These are phyloP conservation scores for Boletus rubropictus DNA, from an alignment of 768 basidiomycete species.

Conservation along the genomic window DNA sequence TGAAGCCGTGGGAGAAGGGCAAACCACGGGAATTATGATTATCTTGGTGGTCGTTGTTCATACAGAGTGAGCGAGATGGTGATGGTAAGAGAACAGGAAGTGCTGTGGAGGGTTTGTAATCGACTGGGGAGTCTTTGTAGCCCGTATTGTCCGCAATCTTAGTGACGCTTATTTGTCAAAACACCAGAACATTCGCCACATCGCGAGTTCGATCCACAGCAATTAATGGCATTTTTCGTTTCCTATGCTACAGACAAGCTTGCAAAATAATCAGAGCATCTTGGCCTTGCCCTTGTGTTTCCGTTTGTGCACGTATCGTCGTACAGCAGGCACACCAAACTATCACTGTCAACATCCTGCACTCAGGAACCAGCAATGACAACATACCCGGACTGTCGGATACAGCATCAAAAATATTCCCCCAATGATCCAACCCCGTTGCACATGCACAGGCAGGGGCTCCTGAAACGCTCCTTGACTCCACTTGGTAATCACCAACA, in stretches of 20 bases:
- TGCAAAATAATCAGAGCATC: constrained; percentile 18
- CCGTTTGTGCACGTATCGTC: constrained; percentile 44
- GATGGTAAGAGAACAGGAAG: constrained; percentile 18
- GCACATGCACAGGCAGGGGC: constrained; percentile 58
- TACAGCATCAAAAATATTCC: constrained; percentile 58
- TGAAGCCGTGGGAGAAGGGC: constrained; percentile 17
- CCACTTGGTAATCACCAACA: constrained; percentile 81
- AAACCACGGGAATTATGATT: constrained; percentile 3
- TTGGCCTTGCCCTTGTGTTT: constrained; percentile 31
- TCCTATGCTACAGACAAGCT: not conserved
- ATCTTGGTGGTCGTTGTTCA: constrained; percentile 18
- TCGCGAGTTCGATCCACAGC: constrained; percentile 14
- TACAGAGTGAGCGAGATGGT: constrained; percentile 5
- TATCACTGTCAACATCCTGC: constrained; percentile 25
- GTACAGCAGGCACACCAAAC: constrained; percentile 61
- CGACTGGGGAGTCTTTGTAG: not conserved
- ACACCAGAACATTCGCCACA: constrained; percentile 30
- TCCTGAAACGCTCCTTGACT: constrained; percentile 62
- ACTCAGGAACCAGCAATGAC: not conserved
- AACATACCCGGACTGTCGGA: constrained; percentile 58
- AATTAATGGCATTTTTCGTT: not conserved
- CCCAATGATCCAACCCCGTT: constrained; percentile 62
- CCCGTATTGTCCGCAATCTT: not conserved
- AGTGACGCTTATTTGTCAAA: constrained; percentile 22
- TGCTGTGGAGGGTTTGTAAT: constrained; percentile 6